Conservation (phyloP, 305 asterid species). For the Stenogyne calaminthoides region DNA sequence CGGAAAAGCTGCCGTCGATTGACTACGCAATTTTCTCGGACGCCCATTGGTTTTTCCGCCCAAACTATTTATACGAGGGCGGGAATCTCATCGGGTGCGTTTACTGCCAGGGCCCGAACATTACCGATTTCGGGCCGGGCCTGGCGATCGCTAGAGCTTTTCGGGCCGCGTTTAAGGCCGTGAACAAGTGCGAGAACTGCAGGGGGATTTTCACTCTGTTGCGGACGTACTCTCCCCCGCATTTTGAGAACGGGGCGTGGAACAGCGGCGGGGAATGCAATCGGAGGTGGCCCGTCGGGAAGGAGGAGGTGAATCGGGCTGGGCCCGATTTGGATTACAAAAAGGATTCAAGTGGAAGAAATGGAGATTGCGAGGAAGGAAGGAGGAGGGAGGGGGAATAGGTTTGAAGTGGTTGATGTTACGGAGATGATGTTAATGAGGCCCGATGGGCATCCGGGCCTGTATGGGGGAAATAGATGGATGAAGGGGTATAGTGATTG, state of each 20-base stretch:
- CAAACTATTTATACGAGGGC: constrained; percentile 49
- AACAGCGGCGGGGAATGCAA: constrained; percentile 61
- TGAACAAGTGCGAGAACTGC: constrained; percentile 48
- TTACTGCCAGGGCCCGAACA: constrained; percentile 29
- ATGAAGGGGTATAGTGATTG: constrained; percentile 55
- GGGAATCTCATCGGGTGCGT: constrained; percentile 45
- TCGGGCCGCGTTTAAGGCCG: constrained; percentile 46
- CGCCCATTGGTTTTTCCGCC: constrained; percentile 67
- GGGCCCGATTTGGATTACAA: constrained; percentile 35
- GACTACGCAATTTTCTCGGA: constrained; percentile 62
- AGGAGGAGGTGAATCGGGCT: constrained; percentile 27
- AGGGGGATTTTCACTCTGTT: constrained; percentile 31
- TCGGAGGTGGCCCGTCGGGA: constrained; percentile 42
- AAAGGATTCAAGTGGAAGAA: constrained; percentile 51
- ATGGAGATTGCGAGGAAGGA: constrained; percentile 40
- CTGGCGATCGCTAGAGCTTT: constrained; percentile 52
- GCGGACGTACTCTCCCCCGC: constrained; percentile 58
- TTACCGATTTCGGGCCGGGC: constrained; percentile 47
- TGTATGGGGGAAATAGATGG: constrained; percentile 49
- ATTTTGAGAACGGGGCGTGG: constrained; percentile 65
- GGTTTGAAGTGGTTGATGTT: constrained; percentile 50
- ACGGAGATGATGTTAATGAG: constrained; percentile 58
- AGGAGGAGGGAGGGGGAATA: constrained; percentile 30
- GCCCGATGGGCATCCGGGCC: constrained; percentile 63
- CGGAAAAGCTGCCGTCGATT: constrained; percentile 45